These are phyloP conservation scores for Macroventuria anomochaeta DNA, from an alignment of 2,329 filamentous ascomycete species.

Conservation along the genomic window DNA sequence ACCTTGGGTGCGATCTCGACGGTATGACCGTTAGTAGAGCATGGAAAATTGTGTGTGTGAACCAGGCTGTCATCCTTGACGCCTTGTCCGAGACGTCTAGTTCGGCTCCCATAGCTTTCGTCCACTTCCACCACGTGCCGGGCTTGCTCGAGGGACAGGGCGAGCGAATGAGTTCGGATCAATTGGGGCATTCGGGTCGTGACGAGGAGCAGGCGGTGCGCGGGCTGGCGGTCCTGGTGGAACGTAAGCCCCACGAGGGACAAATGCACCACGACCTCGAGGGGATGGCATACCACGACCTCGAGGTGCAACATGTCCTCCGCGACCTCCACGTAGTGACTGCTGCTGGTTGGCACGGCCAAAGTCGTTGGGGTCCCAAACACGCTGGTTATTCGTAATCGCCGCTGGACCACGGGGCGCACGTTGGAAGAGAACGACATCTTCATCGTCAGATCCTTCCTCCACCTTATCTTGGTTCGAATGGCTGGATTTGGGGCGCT, in stretches of 20 bases:
- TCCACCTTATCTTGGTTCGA: constrained; percentile 25
- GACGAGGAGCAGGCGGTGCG: constrained; percentile 34
- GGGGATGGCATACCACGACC: constrained; percentile 31
- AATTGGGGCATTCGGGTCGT: constrained; percentile 48
- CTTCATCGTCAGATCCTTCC: constrained; percentile 46
- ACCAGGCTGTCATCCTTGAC: constrained; percentile 11
- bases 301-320: constrained; percentile 30
- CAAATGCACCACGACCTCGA: constrained; percentile 40
- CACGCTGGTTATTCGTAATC: constrained; percentile 38
- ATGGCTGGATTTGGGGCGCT: constrained; percentile 40
- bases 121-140: constrained; percentile 40
- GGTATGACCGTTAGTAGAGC: background rate
- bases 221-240: constrained; percentile 38
- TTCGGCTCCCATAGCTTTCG: constrained; percentile 52
- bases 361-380: constrained; percentile 58
- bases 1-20: background rate
- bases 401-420: constrained; percentile 45
- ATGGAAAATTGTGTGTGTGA: background rate
- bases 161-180: constrained; percentile 51
- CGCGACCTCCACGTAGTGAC: constrained; percentile 43
- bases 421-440: constrained; percentile 49
- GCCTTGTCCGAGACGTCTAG: constrained; percentile 24
- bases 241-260: constrained; percentile 40
- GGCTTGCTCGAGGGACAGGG: constrained; percentile 37
- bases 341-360: constrained; percentile 46